A percentile compares a stretch with the other conserved stretches of the same genome.
These are phyloP conservation scores for Raffaelea ambrosiae DNA, from an alignment of 2,329 filamentous ascomycete genomes.

Conservation along the genomic window DNA sequence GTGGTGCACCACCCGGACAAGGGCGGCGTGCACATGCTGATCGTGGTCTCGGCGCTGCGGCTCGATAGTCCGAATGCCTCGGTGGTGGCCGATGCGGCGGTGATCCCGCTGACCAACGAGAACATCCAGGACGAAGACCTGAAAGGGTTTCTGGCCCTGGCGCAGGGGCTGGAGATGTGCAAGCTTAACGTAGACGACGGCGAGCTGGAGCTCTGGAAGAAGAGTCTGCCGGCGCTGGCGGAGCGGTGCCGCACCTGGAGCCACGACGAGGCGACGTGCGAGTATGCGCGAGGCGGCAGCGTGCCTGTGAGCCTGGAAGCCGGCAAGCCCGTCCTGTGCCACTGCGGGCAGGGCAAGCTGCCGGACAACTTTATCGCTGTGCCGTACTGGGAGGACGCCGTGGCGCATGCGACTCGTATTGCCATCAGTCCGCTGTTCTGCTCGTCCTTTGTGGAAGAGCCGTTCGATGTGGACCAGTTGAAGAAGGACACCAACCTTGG, in stretches of 20 bases:
- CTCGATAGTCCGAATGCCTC: constrained; percentile 33
- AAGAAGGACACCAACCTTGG: not conserved
- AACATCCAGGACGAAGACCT: constrained; percentile 22
- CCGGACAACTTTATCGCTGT: constrained; percentile 29
- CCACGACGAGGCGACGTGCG: constrained; percentile 29
- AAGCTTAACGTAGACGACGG: constrained; percentile 35
- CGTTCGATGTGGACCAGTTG: constrained; percentile 19
- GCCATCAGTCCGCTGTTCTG: constrained; percentile 49
- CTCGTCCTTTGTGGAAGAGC: constrained; percentile 31
- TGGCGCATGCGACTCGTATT: constrained; percentile 39
- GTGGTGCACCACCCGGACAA: constrained; percentile 25
- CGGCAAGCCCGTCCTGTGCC: constrained; percentile 31
- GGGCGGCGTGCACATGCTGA: constrained; percentile 30
- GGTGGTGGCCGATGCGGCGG: constrained; percentile 37
- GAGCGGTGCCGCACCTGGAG: constrained; percentile 42
- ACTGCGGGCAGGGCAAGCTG: constrained; percentile 34
- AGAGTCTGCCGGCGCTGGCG: constrained; percentile 30
- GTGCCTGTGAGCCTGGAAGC: constrained; percentile 30
- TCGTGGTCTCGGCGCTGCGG: constrained; percentile 33
- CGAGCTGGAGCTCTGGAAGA: constrained; percentile 48
- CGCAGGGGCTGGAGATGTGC: constrained; percentile 26
- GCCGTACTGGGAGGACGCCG: constrained; percentile 33
- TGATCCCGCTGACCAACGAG: constrained; percentile 31
- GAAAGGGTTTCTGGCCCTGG: constrained; percentile 28
- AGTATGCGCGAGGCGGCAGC: constrained; percentile 25